Evolutionary conservation across 73 alveolate species (phyloP), one percentile per base, ranked within the genome.

Genomic region (Blepharisma stoltei): DNA sequence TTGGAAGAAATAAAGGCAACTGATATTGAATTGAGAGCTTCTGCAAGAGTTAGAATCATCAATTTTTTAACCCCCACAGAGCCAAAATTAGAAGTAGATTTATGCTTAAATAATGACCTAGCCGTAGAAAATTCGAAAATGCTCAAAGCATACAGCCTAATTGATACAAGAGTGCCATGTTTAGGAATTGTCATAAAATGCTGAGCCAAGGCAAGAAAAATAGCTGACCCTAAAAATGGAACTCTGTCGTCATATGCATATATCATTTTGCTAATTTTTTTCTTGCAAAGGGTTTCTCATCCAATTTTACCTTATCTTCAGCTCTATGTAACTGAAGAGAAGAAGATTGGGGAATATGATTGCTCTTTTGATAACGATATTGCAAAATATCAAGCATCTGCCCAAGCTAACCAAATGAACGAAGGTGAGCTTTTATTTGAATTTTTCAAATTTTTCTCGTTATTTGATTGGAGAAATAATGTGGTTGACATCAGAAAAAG

Each of bases 241-340:
- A 47, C 73, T 27, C 76, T 69, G 3, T 25, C 76, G 3, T 21
- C 79, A 9, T 69, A 69, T 69, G 79, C 79, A n/a, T 69, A 69
- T 47, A n/a, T 47, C 41, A 9, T 69, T 9, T 21, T 69, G 1
- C 78, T 69, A 14, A 69, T 69, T 69, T 47, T 1, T 43, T 69
- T n/a, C 5, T 21, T 69, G 2, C 79, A 69, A 21, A 9, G 38
- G 2, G 41, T 18, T 14, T 9, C 11, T 8, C 25, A 14, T n/a
- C 71, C 38, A 21, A n/a, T 43, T 14, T 21, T 69, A 4, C 79
- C 79, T 0, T 43, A 0, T 11, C 32, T 69, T 9, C 79, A 69
- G 5, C 55, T 8, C 23, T 1, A 37, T n/a, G 76, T 3, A 11
- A 47, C 14, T 7, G 52, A 18, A 2, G 9, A 14, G 70, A 47